Conservation (phyloP, 441 rosid species). For the Erysimum pusillum region DNA sequence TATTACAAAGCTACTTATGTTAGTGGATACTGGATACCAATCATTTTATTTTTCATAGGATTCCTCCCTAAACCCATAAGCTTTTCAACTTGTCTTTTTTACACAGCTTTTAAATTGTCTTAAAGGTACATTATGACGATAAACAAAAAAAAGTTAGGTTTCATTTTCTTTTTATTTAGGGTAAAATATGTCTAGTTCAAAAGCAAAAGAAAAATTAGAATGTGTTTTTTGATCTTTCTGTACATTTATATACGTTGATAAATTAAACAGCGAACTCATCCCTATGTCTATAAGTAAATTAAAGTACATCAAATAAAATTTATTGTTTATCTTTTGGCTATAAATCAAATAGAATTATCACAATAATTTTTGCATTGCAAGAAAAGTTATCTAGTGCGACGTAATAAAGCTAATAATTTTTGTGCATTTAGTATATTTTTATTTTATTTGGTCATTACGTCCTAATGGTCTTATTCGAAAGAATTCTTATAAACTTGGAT, state of each 20-base stretch:
- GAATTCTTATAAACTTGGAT: neutral
- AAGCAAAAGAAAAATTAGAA: neutral
- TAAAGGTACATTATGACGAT: conserved; percentile 30
- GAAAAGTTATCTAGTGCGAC: conserved; percentile 11
- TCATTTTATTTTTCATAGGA: conserved; percentile 39
- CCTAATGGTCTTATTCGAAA: neutral
- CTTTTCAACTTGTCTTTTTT: conserved; percentile 35
- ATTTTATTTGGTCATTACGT: neutral
- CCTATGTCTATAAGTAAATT: neutral
- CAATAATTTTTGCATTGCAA: neutral
- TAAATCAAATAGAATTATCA: neutral
- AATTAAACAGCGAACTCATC: neutral
- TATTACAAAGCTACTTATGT: conserved; percentile 17
- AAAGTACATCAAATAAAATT: neutral
- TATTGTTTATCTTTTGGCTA: neutral
- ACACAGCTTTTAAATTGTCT: conserved; percentile 28
- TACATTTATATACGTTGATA: neutral
- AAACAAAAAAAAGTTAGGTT: conserved; percentile 5
- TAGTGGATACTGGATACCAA: conserved; percentile 9
- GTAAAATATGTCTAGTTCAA: neutral
- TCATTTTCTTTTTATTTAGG: neutral
- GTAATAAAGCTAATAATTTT: neutral
- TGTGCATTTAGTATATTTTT: neutral
- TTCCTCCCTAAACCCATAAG: conserved; percentile 25
- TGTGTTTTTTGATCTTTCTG: neutral